phyloP scores from a whole-genome alignment of 2,329 filamentous ascomycete genomes.

The Emergomyces pasteurianus region DNA sequence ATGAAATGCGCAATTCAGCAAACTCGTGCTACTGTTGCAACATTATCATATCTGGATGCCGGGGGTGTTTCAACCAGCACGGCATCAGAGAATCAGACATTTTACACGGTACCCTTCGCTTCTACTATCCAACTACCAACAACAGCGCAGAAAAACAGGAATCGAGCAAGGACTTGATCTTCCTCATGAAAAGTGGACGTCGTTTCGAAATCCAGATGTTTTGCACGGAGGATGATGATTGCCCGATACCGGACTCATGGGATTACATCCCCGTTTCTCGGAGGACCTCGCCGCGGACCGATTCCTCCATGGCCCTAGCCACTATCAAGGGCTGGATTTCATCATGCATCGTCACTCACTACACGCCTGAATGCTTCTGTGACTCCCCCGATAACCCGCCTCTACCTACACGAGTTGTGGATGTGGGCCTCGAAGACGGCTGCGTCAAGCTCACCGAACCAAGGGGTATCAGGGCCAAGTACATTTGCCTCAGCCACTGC shows the following conservation, averaged over 20 bases:
- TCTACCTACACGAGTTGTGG: background rate
- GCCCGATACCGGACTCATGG: background rate
- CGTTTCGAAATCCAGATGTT: background rate
- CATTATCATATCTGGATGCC: background rate
- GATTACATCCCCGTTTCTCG: background rate
- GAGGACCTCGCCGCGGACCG: background rate
- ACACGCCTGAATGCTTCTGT: background rate
- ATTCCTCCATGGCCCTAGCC: background rate
- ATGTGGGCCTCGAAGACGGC: background rate
- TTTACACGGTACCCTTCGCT: background rate
- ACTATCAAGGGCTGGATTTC: background rate
- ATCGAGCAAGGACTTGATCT: background rate
- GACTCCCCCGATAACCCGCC: background rate
- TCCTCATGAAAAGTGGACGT: background rate
- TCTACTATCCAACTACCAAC: background rate
- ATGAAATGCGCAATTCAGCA: background rate
- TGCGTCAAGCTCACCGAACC: background rate
- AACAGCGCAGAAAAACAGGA: background rate
- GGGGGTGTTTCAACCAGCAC: background rate
- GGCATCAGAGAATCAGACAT: background rate
- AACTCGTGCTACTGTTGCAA: background rate
- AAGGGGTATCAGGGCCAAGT: background rate
- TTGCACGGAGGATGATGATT: background rate
- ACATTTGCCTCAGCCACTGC: background rate
- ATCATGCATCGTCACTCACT: background rate